Percentiles rank a stretch among this genome's conserved stretches.
Evolutionary conservation across 2,329 filamentous ascomycete species (phyloP).

Genomic region (Alternaria novae-zelandiae): DNA sequence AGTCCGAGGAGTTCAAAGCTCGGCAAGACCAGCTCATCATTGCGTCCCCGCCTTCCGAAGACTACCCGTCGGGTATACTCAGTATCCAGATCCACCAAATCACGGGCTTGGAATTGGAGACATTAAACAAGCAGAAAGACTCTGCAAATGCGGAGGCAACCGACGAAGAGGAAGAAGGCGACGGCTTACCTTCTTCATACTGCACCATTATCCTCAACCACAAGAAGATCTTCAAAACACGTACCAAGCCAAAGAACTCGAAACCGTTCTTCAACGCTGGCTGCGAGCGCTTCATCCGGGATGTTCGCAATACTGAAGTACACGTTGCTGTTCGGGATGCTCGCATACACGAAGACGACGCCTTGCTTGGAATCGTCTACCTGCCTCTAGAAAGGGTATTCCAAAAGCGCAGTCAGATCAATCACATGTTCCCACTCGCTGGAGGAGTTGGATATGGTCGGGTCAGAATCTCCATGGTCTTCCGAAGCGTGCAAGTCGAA

Average conservation of each 20-base stretch:
- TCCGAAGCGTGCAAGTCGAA: slow-evolving; percentile 71
- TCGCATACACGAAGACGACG: slow-evolving; percentile 71
- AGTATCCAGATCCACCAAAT: slow-evolving; percentile 77
- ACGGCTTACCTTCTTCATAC: slow-evolving; percentile 72
- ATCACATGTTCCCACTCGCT: slow-evolving; percentile 69
- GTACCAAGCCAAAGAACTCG: slow-evolving; percentile 78
- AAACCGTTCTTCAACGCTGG: slow-evolving; percentile 82
- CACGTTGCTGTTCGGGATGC: slow-evolving; percentile 72
- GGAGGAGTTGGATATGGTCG: slow-evolving; percentile 77
- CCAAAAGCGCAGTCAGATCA: slow-evolving; percentile 67
- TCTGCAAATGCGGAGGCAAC: slow-evolving; percentile 59
- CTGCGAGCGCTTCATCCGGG: slow-evolving; percentile 73
- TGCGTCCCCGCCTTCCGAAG: slow-evolving; percentile 67
- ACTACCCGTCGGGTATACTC: slow-evolving; percentile 70
- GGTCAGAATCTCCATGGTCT: slow-evolving; percentile 73
- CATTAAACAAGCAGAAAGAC: slow-evolving; percentile 61
- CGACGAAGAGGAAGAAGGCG: slow-evolving; percentile 66
- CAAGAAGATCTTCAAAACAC: slow-evolving; percentile 70
- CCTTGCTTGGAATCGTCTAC: slow-evolving; percentile 73
- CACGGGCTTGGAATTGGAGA: slow-evolving; percentile 68
- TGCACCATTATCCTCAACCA: slow-evolving; percentile 78
- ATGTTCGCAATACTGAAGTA: slow-evolving; percentile 71
- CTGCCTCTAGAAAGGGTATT: slow-evolving; percentile 69
- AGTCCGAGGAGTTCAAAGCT: slow-evolving; percentile 67
- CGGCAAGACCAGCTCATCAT: slow-evolving; percentile 69